Base-by-base conservation (phyloP, 495 filamentous ascomycete genomes). In the Lentithecium fluviatile region DNA sequence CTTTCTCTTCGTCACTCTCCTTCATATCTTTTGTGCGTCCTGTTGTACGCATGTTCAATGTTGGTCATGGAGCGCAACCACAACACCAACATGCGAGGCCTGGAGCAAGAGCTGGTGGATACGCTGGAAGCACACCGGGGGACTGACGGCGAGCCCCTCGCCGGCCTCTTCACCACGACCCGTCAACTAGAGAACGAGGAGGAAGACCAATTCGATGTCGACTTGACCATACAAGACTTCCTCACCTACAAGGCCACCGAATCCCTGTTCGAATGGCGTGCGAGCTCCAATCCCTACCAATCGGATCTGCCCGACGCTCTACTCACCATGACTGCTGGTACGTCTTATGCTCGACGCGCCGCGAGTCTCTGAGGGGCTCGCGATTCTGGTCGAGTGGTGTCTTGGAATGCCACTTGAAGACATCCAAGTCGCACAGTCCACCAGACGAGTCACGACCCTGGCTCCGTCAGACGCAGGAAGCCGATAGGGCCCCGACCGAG, bases 221-320 rank as follows among this genome's bases (percentile, higher is more conserved):
- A 68, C 32, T 12, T 68, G 32, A 58, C 56, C 32, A 68, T 68
- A 32, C 51, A 64, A 40, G 65, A 68, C 51, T 68, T 60, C 21
- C 55, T 68, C 7, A 49, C 60, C 19, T 68, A 42, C 57, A 62
- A 61, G 20, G 56, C 65, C 4, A 64, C 47, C 25, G 56, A 68
- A 15, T 36, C 49, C 17, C 56, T 68, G 17, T 63, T 68, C 34
- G 32, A 66, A 13, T 62, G 64, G 58, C 29, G 46, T 17, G 6
- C 60, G 38, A 56, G 56, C 42, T 40, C 50, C 19, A 58, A 53
- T 49, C 40, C 49, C 21, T 43, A 62, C 7, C 55, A 60, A 34
- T 64, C 60, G 7, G 65, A 68, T 19, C 21, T 57, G 32, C 57
- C 60, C 8, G 45, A 47, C 21, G 60, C 54, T 13, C 48, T 56